Percentiles rank a stretch among this genome's conserved stretches.
phyloP scores from a whole-genome alignment of 345 rosid genomes.

The Sapria himalayana region DNA sequence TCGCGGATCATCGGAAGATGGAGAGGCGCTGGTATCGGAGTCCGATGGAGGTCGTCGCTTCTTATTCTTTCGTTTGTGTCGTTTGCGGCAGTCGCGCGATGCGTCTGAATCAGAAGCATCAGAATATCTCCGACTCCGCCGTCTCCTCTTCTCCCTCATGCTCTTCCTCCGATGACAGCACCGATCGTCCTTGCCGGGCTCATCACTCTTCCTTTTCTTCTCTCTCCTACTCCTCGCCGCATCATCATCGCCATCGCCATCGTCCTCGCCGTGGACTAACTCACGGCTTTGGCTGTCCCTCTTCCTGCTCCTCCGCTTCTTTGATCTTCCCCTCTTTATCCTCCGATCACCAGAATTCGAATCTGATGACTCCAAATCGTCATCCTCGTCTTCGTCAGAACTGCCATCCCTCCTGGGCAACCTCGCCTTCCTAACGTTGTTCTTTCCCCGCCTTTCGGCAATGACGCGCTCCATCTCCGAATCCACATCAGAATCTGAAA shows the following conservation, averaged over 20 bases:
- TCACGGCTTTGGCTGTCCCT: conserved; percentile 37
- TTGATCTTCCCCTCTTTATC: conserved; percentile 63
- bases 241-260: conserved; percentile 30
- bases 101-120: conserved; percentile 24
- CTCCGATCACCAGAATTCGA: conserved; percentile 30
- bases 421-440: conserved; percentile 18
- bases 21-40: conserved; percentile 18
- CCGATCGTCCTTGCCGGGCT: conserved; percentile 11
- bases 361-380: conserved; percentile 21
- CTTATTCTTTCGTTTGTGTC: conserved; percentile 29
- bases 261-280: too few species aligned
- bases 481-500: conserved; percentile 63
- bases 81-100: conserved; percentile 19
- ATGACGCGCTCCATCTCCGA: conserved; percentile 80
- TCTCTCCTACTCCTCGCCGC: conserved; percentile 29
- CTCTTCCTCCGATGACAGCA: conserved; percentile 15
- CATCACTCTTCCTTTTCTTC: conserved; percentile 27
- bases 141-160: conserved; percentile 26
- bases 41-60: conserved; percentile 31
- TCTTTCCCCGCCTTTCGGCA: conserved; percentile 59
- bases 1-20: conserved; percentile 36
- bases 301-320: conserved; percentile 47
- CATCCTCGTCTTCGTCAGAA: conserved; percentile 14
- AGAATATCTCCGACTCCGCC: conserved; percentile 20
- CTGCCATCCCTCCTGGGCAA: conserved; percentile 20